These are phyloP conservation scores for Ramularia collo-cygni DNA, from an alignment of 2,329 filamentous ascomycete genomes.

Conservation along the genomic window DNA sequence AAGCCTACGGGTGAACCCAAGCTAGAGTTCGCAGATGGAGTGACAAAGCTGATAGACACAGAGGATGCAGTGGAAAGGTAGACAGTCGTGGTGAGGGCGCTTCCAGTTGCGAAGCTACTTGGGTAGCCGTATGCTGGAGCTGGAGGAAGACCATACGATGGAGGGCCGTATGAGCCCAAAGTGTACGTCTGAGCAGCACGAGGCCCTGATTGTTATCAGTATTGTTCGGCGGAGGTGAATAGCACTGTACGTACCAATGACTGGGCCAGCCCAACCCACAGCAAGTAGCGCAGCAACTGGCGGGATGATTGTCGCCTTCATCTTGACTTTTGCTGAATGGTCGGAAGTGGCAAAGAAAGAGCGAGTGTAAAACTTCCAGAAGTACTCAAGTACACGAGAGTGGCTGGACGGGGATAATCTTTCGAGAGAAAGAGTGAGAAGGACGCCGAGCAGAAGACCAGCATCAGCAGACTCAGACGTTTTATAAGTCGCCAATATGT, in stretches of 20 bases:
- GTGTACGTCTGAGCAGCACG: constrained; percentile 1
- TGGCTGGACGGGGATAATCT: too few relatives aligned
- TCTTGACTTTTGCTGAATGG: neutral
- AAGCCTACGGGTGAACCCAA: constrained; percentile 7
- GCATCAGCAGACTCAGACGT: neutral
- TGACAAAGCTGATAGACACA: constrained; percentile 4
- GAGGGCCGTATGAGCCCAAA: constrained; percentile 3
- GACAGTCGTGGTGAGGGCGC: neutral
- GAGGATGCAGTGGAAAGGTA: constrained; percentile 1
- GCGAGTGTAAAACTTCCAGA: neutral
- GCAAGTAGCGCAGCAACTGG: constrained; percentile 1
- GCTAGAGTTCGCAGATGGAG: constrained; percentile 2
- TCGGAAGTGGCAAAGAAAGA: neutral
- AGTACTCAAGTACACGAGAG: too few relatives aligned
- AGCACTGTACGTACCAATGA: constrained; percentile 2
- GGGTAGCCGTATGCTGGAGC: constrained; percentile 6
- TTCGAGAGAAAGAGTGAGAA: too few relatives aligned
- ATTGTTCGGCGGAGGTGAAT: too few relatives aligned
- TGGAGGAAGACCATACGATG: constrained; percentile 5
- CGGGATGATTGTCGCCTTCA: constrained; percentile 1
- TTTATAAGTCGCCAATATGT: neutral
- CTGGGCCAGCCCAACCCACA: constrained; percentile 2
- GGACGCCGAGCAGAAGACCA: constrained; percentile 8
- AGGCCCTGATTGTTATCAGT: neutral
- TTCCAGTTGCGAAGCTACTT: constrained; percentile 3